phyloP scores from a whole-genome alignment of 1,284 basidiomycete genomes.

The Cutaneotrichosporon dermatis region DNA sequence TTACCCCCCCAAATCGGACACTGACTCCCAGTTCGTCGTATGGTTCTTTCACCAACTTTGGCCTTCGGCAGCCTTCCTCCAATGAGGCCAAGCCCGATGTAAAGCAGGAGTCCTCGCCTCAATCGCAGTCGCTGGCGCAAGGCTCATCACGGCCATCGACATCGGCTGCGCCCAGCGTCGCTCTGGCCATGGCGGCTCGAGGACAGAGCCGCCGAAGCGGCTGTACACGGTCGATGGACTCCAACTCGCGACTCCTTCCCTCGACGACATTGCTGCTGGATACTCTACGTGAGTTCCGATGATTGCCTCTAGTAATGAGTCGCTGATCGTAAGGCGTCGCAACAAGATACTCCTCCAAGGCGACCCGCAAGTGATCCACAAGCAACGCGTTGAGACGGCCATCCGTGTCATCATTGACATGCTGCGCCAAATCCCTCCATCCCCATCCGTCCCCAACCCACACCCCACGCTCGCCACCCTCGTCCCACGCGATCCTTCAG shows the following conservation, averaged over 20 bases:
- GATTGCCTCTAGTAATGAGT: too few species aligned
- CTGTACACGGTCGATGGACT: constrained; percentile 35
- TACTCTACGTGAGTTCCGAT: constrained; percentile 18
- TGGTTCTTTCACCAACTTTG: constrained; percentile 10
- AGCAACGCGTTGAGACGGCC: constrained; percentile 46
- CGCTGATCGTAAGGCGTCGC: constrained; percentile 22
- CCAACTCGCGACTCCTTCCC: constrained; percentile 18
- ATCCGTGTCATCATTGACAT: constrained; percentile 46
- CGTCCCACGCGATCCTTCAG: constrained; percentile 28
- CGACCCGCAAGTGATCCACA: constrained; percentile 41
- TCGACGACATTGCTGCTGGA: constrained; percentile 29
- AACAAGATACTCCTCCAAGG: constrained; percentile 42
- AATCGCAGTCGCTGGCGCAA: neutral
- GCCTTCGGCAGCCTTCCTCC: neutral
- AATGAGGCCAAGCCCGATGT: neutral
- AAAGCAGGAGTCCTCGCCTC: neutral
- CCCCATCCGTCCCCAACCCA: constrained; percentile 22
- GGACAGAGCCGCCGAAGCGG: constrained; percentile 42
- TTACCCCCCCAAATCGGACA: too few species aligned
- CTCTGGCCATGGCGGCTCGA: constrained; percentile 31
- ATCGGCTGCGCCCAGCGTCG: constrained; percentile 7
- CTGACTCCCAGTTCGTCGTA: constrained; percentile 12
- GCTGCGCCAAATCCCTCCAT: constrained; percentile 33
- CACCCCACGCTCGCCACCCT: constrained; percentile 20
- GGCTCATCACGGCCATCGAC: neutral